These are phyloP conservation scores for Skeletonema menzelii DNA, from an alignment of 108 stramenopile genomes.

Conservation along the genomic window DNA sequence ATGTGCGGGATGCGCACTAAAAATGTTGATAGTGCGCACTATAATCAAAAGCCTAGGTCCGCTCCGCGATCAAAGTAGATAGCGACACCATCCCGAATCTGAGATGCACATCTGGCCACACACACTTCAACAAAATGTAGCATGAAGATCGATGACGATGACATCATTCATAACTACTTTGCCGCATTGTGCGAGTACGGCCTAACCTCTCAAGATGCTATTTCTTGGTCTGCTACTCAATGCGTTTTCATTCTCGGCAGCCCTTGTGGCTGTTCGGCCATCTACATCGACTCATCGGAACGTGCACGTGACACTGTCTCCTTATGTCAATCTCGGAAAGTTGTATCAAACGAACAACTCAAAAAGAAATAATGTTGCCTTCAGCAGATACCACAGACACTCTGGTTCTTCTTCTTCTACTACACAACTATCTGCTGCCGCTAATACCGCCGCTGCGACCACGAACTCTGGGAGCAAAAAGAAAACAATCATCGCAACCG, in stretches of 20 bases:
- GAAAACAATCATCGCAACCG: conserved; percentile 33
- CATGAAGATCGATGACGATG: too few relatives aligned
- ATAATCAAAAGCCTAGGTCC: too few relatives aligned
- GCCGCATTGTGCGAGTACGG: neutral
- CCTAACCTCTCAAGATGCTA: neutral
- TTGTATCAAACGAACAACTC: neutral
- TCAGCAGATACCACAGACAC: neutral
- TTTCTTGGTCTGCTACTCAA: neutral
- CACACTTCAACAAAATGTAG: too few relatives aligned
- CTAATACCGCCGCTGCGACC: neutral
- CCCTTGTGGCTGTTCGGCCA: neutral
- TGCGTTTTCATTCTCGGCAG: neutral
- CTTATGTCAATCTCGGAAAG: neutral
- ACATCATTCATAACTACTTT: too few relatives aligned
- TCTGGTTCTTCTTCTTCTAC: neutral
- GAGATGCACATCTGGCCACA: too few relatives aligned
- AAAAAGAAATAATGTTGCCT: neutral
- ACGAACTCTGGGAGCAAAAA: neutral
- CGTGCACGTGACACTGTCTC: neutral
- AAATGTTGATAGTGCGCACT: too few relatives aligned
- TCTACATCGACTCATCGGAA: neutral
- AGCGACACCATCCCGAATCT: too few relatives aligned
- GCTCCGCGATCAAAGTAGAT: too few relatives aligned
- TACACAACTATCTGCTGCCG: neutral
- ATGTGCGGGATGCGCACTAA: too few relatives aligned